Percentiles rank a stretch among this genome's conserved stretches.
Conservation (phyloP, 2,329 filamentous ascomycete genomes). For the Beauveria sp. region DNA sequence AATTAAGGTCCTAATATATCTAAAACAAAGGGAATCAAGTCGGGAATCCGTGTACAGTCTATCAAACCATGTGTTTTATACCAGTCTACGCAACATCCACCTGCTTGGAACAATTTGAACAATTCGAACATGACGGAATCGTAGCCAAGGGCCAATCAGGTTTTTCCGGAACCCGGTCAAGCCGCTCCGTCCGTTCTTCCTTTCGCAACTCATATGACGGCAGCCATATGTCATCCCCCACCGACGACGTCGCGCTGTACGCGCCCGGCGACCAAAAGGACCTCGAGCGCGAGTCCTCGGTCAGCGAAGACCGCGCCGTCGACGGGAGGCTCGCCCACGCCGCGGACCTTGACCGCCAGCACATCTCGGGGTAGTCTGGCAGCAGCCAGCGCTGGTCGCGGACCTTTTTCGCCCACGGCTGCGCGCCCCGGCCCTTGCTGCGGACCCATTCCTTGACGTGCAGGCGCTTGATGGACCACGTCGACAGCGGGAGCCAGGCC, state of each 20-base stretch:
- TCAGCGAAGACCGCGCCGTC: constrained; percentile 1
- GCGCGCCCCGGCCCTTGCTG: not conserved
- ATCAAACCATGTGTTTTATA: not conserved
- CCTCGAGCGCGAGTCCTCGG: not conserved
- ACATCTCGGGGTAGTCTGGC: constrained; percentile 10
- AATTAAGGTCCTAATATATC: too few relatives aligned
- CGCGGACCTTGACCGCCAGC: constrained; percentile 12
- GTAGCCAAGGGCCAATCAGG: not conserved
- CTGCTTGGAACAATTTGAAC: not conserved
- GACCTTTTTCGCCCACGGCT: constrained; percentile 2
- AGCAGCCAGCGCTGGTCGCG: constrained; percentile 1
- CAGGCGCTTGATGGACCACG: constrained; percentile 4
- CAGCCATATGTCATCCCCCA: constrained; percentile 2
- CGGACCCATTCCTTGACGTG: constrained; percentile 7
- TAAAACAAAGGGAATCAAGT: not conserved
- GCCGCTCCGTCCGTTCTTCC: not conserved
- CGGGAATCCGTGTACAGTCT: not conserved
- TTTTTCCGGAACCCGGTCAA: not conserved
- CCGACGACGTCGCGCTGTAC: not conserved
- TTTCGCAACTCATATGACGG: not conserved
- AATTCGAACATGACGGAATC: not conserved
- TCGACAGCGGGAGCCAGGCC: constrained; percentile 4
- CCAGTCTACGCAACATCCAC: not conserved
- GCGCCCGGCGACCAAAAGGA: not conserved
- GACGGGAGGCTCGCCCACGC: not conserved